Evolutionary conservation across 352 stramenopile genomes (phyloP), one percentile per base, ranked within the genome.

Genomic region (Phytopythium vexans): DNA sequence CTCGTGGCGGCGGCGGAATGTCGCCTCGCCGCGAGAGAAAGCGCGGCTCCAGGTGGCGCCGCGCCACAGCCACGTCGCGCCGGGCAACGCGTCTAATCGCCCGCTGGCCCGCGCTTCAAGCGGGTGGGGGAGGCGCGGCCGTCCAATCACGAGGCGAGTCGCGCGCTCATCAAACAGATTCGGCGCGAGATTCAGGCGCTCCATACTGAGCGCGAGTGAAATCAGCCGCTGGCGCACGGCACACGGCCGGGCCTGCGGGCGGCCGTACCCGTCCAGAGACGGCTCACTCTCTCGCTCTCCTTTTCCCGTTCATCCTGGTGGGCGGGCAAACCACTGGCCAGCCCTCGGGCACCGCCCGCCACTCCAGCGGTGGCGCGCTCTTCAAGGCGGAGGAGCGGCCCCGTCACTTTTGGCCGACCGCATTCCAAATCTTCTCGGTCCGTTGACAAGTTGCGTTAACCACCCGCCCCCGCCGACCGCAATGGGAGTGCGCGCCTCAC

Each of bases 341-440:
- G 51, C 40, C 52, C 50, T 7, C 9, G 3, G 9, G 42, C 10
- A 15, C 34, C 7, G 34, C 35, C 33, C 15, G 12, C n/a, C n/a
- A 42, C 32, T 9, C 36, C 14, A 16, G 9, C 41, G 43, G 21
- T 11, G 42, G n/a, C 7, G 14, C 16, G 16, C 35, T 15, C 42
- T 16, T 3, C 52, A 37, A n/a, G 8, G 34, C 4, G 8, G 33
- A 42, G 11, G 37, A 43, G 10, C 44, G 61, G 66, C 55, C 66
- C 61, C 61, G 66, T 74, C 66, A 56, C 66, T 47, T 68, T 70
- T 74, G 65, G 66, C 12, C 40, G 49, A 36, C 27, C 62, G 12
- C 43, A 74, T 70, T 74, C 57, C 51, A 27, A 38, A 64, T 70
- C 14, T 63, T 54, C 27, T 56, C 53, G 49, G 52, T 43, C 16